Conservation (phyloP, 2,329 filamentous ascomycete genomes). For the Ceratocystis diversiconidia region DNA sequence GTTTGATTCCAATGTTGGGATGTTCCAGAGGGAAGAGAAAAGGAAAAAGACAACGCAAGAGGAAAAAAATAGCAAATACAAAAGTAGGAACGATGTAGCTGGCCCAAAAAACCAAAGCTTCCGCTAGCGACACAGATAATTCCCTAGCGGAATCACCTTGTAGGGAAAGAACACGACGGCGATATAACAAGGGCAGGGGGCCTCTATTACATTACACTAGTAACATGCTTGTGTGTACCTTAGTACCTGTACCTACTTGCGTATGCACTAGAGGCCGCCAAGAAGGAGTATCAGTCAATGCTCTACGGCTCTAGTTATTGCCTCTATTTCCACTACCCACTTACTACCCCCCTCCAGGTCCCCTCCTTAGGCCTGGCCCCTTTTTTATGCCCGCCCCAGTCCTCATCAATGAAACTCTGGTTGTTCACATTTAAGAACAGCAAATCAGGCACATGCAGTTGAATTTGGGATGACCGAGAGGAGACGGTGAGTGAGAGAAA, state of each 20-base stretch:
- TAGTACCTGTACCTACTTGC: not conserved
- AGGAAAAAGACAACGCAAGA: not conserved
- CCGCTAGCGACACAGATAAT: not conserved
- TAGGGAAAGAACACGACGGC: constrained; percentile 2
- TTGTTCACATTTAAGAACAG: not conserved
- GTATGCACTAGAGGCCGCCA: not conserved
- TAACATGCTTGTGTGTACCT: not conserved
- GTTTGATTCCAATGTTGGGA: not conserved
- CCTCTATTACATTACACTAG: not conserved
- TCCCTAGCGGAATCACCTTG: not conserved
- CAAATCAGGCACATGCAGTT: not conserved
- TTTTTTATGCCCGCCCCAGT: not conserved
- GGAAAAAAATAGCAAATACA: not conserved
- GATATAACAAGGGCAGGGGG: not conserved
- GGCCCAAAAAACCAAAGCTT: constrained; percentile 1
- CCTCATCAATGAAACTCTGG: not conserved
- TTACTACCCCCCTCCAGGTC: not conserved
- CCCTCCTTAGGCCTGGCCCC: not conserved
- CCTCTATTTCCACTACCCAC: not conserved
- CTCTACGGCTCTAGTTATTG: not conserved
- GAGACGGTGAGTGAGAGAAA: not conserved
- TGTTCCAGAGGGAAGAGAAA: not conserved
- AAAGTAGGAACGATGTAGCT: not conserved
- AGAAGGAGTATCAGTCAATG: not conserved
- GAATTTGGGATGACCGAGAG: not conserved